Percentiles rank a stretch among this genome's conserved stretches.
Evolutionary conservation across 2,329 filamentous ascomycete species (phyloP).

Genomic region (Diplodia mutila): DNA sequence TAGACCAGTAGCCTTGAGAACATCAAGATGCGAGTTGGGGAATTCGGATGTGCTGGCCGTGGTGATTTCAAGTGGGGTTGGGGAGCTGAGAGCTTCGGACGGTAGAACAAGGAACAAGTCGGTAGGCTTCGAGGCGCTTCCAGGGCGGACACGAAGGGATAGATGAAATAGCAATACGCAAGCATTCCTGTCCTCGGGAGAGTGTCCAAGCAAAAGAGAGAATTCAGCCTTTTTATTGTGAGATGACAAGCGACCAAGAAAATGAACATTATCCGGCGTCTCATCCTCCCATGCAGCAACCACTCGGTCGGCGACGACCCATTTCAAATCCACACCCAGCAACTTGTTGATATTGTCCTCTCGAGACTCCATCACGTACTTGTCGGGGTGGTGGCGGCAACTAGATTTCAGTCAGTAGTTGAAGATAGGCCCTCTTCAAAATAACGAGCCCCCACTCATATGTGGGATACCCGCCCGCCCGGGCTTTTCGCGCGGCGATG

Average conservation of each 20-base stretch:
- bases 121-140: conserved; percentile 6
- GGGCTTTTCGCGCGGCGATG: conserved; percentile 14
- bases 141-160: conserved; percentile 2
- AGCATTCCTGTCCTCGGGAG: conserved; percentile 1
- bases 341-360: conserved; percentile 2
- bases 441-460: conserved; percentile 2
- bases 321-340: neutral
- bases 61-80: neutral
- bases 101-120: conserved; percentile 7
- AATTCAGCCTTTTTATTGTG: conserved; percentile 23
- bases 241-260: conserved; percentile 17
- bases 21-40: neutral
- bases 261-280: neutral
- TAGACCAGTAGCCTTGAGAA: neutral
- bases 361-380: neutral
- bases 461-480: conserved; percentile 17
- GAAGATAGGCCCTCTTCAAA: no score
- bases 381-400: neutral
- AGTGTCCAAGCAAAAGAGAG: conserved; percentile 16
- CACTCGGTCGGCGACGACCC: conserved; percentile 4
- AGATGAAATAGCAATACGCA: conserved; percentile 6
- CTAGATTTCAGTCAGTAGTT: conserved; percentile 1
- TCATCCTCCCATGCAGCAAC: conserved; percentile 10
- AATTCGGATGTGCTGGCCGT: neutral
- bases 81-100: neutral